Conservation (phyloP, 805 yeast species). For the Myxozyma vanderwaltii region DNA sequence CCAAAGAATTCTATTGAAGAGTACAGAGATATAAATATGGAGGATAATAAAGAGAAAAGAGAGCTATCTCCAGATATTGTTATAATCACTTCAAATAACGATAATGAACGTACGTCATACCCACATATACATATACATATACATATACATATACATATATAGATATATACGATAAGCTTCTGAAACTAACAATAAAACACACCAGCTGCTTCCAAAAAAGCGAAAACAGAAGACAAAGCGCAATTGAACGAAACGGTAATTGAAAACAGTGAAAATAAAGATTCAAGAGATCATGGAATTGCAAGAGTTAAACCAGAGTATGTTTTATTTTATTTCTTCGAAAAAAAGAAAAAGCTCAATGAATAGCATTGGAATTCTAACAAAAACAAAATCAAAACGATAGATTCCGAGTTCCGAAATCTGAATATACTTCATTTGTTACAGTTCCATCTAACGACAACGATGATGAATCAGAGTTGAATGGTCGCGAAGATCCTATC, state of each 20-base stretch:
- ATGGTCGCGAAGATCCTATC: not conserved
- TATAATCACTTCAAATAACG: too few relatives aligned
- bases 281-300: constrained; percentile 54
- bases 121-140: too few relatives aligned
- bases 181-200: too few relatives aligned
- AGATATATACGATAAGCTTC: too few relatives aligned
- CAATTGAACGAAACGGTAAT: not conserved
- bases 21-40: not conserved
- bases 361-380: too few relatives aligned
- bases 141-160: too few relatives aligned
- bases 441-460: not conserved
- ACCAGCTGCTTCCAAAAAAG: not conserved
- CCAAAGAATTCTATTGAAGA: not conserved
- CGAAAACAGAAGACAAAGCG: not conserved
- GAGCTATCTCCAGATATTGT: too few relatives aligned
- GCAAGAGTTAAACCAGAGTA: constrained; percentile 78
- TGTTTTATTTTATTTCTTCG: too few relatives aligned
- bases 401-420: constrained; percentile 1
- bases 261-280: not conserved
- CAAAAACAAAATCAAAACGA: too few relatives aligned
- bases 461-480: not conserved
- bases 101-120: too few relatives aligned
- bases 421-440: not conserved
- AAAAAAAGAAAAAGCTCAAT: too few relatives aligned
- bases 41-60: not conserved